Percentiles rank a stretch among this genome's conserved stretches.
phyloP scores from a whole-genome alignment of 805 yeast genomes.

The Cyberlindnera lachancei region DNA sequence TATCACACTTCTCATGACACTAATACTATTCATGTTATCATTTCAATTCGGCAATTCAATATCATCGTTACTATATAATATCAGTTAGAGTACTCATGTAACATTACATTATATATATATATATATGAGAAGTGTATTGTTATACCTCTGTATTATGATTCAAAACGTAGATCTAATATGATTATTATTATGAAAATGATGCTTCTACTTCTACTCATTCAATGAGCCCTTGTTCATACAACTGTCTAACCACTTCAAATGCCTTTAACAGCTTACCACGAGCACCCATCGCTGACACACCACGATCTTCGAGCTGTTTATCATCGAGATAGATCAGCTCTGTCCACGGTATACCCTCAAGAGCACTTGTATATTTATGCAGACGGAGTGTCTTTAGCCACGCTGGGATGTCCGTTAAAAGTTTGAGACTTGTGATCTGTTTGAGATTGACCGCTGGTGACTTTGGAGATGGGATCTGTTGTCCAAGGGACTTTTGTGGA shows the following conservation, averaged over 20 bases:
- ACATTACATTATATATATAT: too few relatives aligned
- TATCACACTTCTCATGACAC: too few relatives aligned
- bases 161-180: too few relatives aligned
- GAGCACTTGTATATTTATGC: conserved; percentile 87
- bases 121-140: too few relatives aligned
- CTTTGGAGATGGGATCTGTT: conserved; percentile 18
- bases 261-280: conserved; percentile 89
- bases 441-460: conserved; percentile 41
- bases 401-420: conserved; percentile 73
- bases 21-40: too few relatives aligned
- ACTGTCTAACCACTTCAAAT: conserved; percentile 70
- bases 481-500: conserved; percentile 31
- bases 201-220: too few relatives aligned
- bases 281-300: conserved; percentile 94
- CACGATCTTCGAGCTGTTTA: conserved; percentile 60
- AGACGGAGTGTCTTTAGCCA: conserved; percentile 87
- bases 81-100: too few relatives aligned
- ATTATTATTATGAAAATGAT: too few relatives aligned
- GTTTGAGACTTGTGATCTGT: conserved; percentile 43
- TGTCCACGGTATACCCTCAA: conserved; percentile 71
- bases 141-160: too few relatives aligned
- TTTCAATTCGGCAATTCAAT: too few relatives aligned
- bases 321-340: conserved; percentile 69
- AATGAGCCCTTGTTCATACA: conserved; percentile 33
- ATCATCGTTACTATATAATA: too few relatives aligned